Percentiles rank a stretch among this genome's conserved stretches.
Conservation (phyloP, 495 filamentous ascomycete species). For the Penicillium tannophilum region DNA sequence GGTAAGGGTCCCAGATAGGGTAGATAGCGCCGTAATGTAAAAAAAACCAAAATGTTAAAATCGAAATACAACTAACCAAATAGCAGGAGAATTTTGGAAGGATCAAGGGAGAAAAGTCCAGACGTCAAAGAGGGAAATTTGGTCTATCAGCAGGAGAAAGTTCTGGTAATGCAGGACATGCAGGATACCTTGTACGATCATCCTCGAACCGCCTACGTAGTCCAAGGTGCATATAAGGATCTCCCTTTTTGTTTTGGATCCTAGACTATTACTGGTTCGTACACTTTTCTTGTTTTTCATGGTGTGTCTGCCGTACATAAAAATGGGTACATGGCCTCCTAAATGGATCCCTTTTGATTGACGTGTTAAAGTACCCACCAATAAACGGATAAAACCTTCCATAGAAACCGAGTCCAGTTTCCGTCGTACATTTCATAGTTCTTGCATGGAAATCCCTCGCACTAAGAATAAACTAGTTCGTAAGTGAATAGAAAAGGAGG, state of each 20-base stretch:
- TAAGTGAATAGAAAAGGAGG: background rate
- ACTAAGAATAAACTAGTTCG: background rate
- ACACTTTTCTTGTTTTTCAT: background rate
- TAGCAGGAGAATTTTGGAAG: constrained; percentile 6
- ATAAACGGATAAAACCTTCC: too few species aligned
- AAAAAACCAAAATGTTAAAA: constrained; percentile 11
- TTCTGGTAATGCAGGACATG: constrained; percentile 13
- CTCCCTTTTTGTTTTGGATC: background rate
- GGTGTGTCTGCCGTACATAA: too few species aligned
- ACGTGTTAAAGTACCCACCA: too few species aligned
- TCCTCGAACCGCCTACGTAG: background rate
- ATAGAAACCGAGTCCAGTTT: background rate
- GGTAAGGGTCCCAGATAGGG: constrained; percentile 18
- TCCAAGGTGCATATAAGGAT: background rate
- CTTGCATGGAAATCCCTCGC: background rate
- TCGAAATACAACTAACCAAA: constrained; percentile 12
- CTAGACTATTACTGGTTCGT: background rate
- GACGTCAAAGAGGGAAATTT: constrained; percentile 7
- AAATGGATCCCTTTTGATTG: too few species aligned
- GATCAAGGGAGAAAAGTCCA: constrained; percentile 8
- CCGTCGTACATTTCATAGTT: background rate
- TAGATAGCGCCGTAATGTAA: constrained; percentile 8
- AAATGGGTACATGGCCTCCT: too few species aligned
- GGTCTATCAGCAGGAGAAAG: background rate
- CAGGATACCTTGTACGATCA: constrained; percentile 4